Base-by-base conservation (phyloP, 2,329 filamentous ascomycete genomes). In the Drechslerella coelobrocha region DNA sequence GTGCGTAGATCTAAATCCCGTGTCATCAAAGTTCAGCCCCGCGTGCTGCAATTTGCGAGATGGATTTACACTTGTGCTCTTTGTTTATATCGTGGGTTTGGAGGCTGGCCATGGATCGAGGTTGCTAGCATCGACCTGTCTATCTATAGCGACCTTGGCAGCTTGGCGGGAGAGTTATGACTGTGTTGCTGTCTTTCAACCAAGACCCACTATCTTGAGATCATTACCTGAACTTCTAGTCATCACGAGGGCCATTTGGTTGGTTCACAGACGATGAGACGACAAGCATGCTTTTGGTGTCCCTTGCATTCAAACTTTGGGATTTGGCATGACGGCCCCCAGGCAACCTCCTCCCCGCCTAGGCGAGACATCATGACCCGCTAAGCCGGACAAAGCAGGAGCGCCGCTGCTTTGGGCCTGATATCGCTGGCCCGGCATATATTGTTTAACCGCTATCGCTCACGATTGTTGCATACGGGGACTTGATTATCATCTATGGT, bases 331-430 rank as follows among this genome's bases (percentile, higher is more conserved):
- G n/a, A n/a, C n/a, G n/a, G n/a, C n/a, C 52, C 51, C 50, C 55
- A 71, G 65, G 57, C 66, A 71, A 29, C 57, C 50, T 21, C 52
- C 29, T 23, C 24, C 50, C 27, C 12, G 9, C 26, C 19, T 19
- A 53, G 51, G 47, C 52, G 54, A 62, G 43, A 50, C 52, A 51
- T 41, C 27, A 17, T 31, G 31, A 37, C 59, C 41, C 27, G 29
- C 53, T 71, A 71, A 43, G 39, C 66, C 52, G 24, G 19, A 63
- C 51, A 17, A 34, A 71, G 66, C 53, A 71, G 66, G 66, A 71
- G 59, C 59, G 39, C 34, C 56, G 45, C 57, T 43, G 41, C 17
- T 54, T 54, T 51, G 47, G 24, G 41, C 41, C 41, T 45, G 41
- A 24, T 51, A 51, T 51, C 37, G 10, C 47, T 14, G 10, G 14